Percentiles rank a stretch among this genome's conserved stretches.
Conservation (phyloP, 2,329 filamentous ascomycete species). For the Neospermospora avenae region DNA sequence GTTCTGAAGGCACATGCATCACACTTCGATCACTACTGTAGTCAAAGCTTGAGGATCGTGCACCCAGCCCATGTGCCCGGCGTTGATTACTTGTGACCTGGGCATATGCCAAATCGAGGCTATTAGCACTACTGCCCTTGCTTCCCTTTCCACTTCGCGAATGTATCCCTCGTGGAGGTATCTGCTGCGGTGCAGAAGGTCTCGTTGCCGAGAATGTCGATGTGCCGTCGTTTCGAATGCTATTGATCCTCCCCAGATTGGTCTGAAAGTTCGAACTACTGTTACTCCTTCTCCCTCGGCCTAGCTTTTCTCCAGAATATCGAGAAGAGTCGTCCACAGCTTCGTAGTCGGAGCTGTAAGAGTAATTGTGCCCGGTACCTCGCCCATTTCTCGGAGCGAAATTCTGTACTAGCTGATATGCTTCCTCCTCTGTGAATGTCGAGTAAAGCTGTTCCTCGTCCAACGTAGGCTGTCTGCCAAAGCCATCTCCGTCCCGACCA, state of each 20-base stretch:
- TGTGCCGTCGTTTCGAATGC: slow-evolving; percentile 44
- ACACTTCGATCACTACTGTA: slow-evolving; percentile 46
- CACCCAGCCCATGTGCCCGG: slow-evolving; percentile 46
- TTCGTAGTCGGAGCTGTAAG: slow-evolving; percentile 62
- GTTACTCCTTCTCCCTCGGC: slow-evolving; percentile 69
- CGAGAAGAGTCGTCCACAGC: slow-evolving; percentile 51
- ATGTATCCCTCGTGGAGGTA: slow-evolving; percentile 46
- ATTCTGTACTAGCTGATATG: slow-evolving; percentile 28
- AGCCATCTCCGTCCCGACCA: slow-evolving; percentile 38
- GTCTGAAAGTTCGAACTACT: slow-evolving; percentile 72
- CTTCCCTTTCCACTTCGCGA: slow-evolving; percentile 61
- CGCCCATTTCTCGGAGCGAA: slow-evolving; percentile 27
- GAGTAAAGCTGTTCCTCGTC: slow-evolving; percentile 33
- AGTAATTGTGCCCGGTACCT: slow-evolving; percentile 42
- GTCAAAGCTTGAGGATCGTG: slow-evolving; percentile 73
- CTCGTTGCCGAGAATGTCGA: slow-evolving; percentile 36
- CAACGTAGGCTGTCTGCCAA: slow-evolving; percentile 28
- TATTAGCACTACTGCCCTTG: slow-evolving; percentile 68
- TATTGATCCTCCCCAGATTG: slow-evolving; percentile 59
- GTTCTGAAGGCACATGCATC: slow-evolving; percentile 34
- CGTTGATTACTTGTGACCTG: slow-evolving; percentile 57
- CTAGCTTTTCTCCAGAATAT: slow-evolving; percentile 46
- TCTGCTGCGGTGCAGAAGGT: slow-evolving; percentile 34
- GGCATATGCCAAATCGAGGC: slow-evolving; percentile 61
- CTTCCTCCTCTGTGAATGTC: slow-evolving; percentile 30